These are phyloP conservation scores for Alternaria panax DNA, from an alignment of 2,329 filamentous ascomycete genomes.

Conservation along the genomic window DNA sequence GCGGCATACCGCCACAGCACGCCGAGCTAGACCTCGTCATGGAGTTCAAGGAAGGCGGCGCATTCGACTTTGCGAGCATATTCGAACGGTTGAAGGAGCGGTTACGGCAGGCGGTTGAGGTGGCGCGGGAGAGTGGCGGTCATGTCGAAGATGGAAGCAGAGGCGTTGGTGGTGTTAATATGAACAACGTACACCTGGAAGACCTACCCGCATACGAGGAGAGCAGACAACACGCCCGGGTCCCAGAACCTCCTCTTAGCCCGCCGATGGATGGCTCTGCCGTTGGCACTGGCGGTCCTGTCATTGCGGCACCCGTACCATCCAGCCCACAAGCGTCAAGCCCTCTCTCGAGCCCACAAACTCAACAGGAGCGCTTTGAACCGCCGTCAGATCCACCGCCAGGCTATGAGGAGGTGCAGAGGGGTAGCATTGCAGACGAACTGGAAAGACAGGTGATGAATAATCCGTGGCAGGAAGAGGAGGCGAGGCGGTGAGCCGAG, in stretches of 20 bases:
- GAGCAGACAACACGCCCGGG: conserved; percentile 50
- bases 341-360: conserved; percentile 38
- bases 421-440: conserved; percentile 77
- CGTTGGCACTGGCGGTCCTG: conserved; percentile 21
- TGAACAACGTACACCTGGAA: conserved; percentile 77
- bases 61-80: conserved; percentile 83
- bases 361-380: conserved; percentile 49
- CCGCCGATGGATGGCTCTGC: conserved; percentile 21
- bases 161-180: conserved; percentile 60
- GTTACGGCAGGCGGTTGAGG: conserved; percentile 79
- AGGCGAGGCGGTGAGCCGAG: conserved; percentile 21
- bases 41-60: conserved; percentile 94
- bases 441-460: conserved; percentile 62
- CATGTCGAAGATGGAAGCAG: conserved; percentile 51
- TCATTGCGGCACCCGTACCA: conserved; percentile 24
- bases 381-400: conserved; percentile 80
- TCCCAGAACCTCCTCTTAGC: conserved; percentile 43
- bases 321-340: conserved; percentile 38
- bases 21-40: conserved; percentile 80
- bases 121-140: conserved; percentile 70
- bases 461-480: conserved; percentile 23
- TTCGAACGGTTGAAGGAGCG: conserved; percentile 88
- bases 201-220: conserved; percentile 88
- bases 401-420: conserved; percentile 89
- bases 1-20: conserved; percentile 78